Evolutionary conservation across 1,284 basidiomycete genomes (phyloP).

Genomic region (Sanghuangporus weigelae): DNA sequence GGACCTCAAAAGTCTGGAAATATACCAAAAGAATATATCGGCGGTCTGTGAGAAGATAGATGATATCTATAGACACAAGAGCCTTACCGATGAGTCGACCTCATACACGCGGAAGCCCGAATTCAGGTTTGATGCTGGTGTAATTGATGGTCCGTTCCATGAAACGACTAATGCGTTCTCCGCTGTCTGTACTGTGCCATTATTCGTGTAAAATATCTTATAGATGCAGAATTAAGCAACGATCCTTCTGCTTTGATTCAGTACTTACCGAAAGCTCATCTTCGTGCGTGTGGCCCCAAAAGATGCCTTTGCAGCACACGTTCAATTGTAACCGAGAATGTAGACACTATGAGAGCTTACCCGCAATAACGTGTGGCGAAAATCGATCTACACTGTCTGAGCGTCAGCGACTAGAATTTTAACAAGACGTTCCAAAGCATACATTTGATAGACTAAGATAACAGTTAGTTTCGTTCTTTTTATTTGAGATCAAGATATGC

Average conservation of each 20-base stretch:
- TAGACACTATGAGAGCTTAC: slow-evolving; percentile 33
- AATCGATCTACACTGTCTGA: slow-evolving; percentile 66
- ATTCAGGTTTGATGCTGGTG: slow-evolving; percentile 70
- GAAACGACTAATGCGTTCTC: slow-evolving; percentile 49
- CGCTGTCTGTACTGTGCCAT: slow-evolving; percentile 55
- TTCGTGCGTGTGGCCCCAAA: slow-evolving; percentile 81
- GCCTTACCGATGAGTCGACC: slow-evolving; percentile 61
- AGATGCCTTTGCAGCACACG: slow-evolving; percentile 44
- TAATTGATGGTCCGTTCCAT: slow-evolving; percentile 72
- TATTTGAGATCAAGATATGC: neutral
- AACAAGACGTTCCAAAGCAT: slow-evolving; percentile 16
- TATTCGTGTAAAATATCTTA: slow-evolving; percentile 75
- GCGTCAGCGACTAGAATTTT: neutral
- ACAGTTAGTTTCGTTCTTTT: neutral
- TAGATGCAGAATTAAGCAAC: neutral
- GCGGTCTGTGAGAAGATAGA: neutral
- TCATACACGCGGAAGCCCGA: slow-evolving; percentile 78
- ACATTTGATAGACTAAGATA: slow-evolving; percentile 67
- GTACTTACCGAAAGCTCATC: slow-evolving; percentile 61
- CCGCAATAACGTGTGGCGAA: slow-evolving; percentile 72
- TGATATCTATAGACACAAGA: neutral
- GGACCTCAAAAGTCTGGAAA: slow-evolving; percentile 63
- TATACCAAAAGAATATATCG: neutral
- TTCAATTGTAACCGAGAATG: neutral
- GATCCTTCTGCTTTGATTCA: neutral